A percentile compares a stretch with the other conserved stretches of the same genome.
Evolutionary conservation across 345 rosid genomes (phyloP).

Genomic region (Arabidopsis suecica): DNA sequence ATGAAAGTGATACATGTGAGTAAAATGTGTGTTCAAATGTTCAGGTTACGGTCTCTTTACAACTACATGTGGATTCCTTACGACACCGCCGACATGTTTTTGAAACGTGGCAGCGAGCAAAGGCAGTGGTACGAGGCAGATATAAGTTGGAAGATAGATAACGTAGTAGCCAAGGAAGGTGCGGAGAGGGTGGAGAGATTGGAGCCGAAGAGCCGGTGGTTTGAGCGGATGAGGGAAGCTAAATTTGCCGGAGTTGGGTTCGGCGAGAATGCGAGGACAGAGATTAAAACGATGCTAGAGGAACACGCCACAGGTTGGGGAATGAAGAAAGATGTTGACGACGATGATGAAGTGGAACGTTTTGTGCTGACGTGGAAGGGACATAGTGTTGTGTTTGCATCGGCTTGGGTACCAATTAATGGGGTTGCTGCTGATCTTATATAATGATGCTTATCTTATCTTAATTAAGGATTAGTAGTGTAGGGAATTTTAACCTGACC

Average conservation of each 20-base stretch:
- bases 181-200: constrained; percentile 73
- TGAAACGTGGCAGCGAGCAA: constrained; percentile 72
- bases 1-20: neutral
- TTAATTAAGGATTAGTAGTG: neutral
- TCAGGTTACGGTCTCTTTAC: constrained; percentile 62
- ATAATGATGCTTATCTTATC: constrained; percentile 13
- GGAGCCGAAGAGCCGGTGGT: constrained; percentile 77
- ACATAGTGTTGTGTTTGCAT: constrained; percentile 88
- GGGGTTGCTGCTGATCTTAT: constrained; percentile 7
- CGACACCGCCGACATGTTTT: constrained; percentile 77
- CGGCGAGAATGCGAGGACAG: constrained; percentile 60
- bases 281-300: constrained; percentile 79
- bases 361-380: constrained; percentile 96
- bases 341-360: constrained; percentile 35
- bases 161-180: constrained; percentile 83
- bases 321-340: constrained; percentile 78
- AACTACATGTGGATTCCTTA: constrained; percentile 93
- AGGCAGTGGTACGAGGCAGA: constrained; percentile 85
- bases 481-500: neutral
- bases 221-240: constrained; percentile 70
- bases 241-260: constrained; percentile 57
- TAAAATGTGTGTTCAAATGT: neutral
- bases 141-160: constrained; percentile 82
- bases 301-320: constrained; percentile 98
- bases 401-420: constrained; percentile 66